Evolutionary conservation across 2,329 filamentous ascomycete species (phyloP).

Genomic region (Apiospora rasikravindrae): DNA sequence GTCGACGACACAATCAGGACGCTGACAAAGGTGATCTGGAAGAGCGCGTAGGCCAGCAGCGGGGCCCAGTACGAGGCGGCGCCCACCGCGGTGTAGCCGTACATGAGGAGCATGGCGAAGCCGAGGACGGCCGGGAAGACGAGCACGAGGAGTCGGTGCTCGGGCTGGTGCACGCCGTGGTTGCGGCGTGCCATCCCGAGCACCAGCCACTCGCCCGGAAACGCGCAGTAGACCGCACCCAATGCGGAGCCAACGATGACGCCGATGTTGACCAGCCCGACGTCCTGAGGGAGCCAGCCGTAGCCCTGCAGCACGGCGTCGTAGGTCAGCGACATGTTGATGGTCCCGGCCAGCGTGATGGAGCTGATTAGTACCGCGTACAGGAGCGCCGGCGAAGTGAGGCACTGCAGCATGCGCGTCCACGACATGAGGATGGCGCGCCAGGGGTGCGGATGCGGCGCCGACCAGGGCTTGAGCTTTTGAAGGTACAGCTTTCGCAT

Average conservation of each 20-base stretch:
- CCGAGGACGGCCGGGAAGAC: slow-evolving; percentile 27
- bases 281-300: slow-evolving; percentile 37
- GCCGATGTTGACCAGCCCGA: slow-evolving; percentile 53
- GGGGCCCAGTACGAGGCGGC: slow-evolving; percentile 26
- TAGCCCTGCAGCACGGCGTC: slow-evolving; percentile 40
- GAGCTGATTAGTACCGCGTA: slow-evolving; percentile 44
- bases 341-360: slow-evolving; percentile 42
- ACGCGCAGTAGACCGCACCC: slow-evolving; percentile 32
- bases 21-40: slow-evolving; percentile 35
- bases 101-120: slow-evolving; percentile 28
- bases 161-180: slow-evolving; percentile 29
- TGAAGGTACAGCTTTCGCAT: slow-evolving; percentile 28
- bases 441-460: slow-evolving; percentile 23
- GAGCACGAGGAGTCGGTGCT: slow-evolving; percentile 29
- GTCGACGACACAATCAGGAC: slow-evolving; percentile 38
- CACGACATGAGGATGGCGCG: slow-evolving; percentile 25
- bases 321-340: slow-evolving; percentile 46
- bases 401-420: slow-evolving; percentile 27
- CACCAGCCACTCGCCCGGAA: slow-evolving; percentile 27
- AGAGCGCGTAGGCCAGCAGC: slow-evolving; percentile 38
- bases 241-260: slow-evolving; percentile 50
- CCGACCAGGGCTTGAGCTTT: slow-evolving; percentile 38
- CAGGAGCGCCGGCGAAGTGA: slow-evolving; percentile 43
- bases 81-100: slow-evolving; percentile 1
- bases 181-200: slow-evolving; percentile 30